Evolutionary conservation across 768 basidiomycete species (phyloP), one percentile per base, ranked within the genome.

Genomic region (Pisolithus orientalis): DNA sequence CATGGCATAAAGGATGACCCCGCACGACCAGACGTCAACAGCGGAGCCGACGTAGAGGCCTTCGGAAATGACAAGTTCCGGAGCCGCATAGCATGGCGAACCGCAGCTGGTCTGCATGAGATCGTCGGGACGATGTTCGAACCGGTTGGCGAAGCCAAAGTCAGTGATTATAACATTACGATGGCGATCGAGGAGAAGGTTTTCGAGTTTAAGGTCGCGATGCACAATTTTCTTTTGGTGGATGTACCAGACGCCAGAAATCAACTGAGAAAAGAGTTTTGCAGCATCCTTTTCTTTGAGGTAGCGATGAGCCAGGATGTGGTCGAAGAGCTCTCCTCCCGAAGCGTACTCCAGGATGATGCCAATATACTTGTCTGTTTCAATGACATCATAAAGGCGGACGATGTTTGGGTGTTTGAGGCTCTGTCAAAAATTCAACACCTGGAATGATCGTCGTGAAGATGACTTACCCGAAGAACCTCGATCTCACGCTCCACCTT

Each of bases 211-310:
- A 70, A 99, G 86, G 72, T 99, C 95, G 53, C 96, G 91, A 69
- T 99, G 96, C 45, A 98, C 95, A 56, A 99, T 97, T 75, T 96
- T 94, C 79, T 97, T 97, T 71, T 92, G 85, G 72, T 98, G 96
- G 52, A 97, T 92, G 72, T 99, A 99, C 85, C 91, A 92, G 31
- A 99, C 96, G 55, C 95, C 96, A 24, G 94, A 96, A 61, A 99
- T 87, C 68, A 99, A 89, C 70, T 99, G 96, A 16, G 92, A 91
- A 67, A 99, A 99, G 39, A 99, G 85, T 67, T 89, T 94, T 58
- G 90, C 84, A 1, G 96, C 96, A 63, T 97, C 94, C 57, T 82
- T 82, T 69, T 98, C 96, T 59, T 88, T 86, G 60, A 99, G 84
- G 69, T 95, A 96, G 39, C 93, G 88, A 66, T 97, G 96, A 17